Evolutionary conservation across 148 eudicot genomes (phyloP).

Genomic region (Agrostemma githago): DNA sequence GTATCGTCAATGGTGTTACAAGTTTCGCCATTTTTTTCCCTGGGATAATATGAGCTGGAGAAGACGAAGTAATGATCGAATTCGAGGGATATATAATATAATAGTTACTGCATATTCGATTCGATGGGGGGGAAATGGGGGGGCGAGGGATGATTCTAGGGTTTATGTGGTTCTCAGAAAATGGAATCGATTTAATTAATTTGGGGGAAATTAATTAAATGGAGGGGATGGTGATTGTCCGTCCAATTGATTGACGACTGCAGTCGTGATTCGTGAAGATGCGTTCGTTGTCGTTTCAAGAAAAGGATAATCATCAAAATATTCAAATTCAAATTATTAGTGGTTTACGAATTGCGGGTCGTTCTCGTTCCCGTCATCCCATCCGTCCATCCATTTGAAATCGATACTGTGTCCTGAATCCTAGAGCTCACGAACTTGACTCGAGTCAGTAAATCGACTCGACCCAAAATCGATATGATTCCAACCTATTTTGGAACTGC

Average conservation of each 20-base stretch:
- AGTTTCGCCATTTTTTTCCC: constrained; percentile 12
- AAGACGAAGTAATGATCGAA: not conserved
- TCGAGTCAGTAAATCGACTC: too few relatives aligned
- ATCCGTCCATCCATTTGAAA: too few relatives aligned
- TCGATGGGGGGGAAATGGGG: not conserved
- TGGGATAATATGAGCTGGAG: not conserved
- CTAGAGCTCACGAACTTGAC: too few relatives aligned
- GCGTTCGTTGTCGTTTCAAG: not conserved
- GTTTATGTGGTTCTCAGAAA: not conserved
- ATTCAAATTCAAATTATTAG: too few relatives aligned
- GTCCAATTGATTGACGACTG: not conserved
- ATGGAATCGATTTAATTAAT: too few relatives aligned
- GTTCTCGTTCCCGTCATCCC: too few relatives aligned
- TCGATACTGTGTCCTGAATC: not conserved
- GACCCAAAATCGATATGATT: too few relatives aligned
- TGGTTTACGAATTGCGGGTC: too few relatives aligned
- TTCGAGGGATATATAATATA: not conserved
- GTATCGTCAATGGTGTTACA: not conserved
- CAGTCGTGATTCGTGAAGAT: not conserved
- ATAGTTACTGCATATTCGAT: not conserved
- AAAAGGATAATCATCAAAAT: not conserved
- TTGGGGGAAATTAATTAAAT: not conserved
- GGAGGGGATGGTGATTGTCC: not conserved
- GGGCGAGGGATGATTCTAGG: not conserved
- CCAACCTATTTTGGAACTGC: too few relatives aligned